phyloP scores from a whole-genome alignment of 202 grass and related monocot genomes.

The Carex sylvatica region DNA sequence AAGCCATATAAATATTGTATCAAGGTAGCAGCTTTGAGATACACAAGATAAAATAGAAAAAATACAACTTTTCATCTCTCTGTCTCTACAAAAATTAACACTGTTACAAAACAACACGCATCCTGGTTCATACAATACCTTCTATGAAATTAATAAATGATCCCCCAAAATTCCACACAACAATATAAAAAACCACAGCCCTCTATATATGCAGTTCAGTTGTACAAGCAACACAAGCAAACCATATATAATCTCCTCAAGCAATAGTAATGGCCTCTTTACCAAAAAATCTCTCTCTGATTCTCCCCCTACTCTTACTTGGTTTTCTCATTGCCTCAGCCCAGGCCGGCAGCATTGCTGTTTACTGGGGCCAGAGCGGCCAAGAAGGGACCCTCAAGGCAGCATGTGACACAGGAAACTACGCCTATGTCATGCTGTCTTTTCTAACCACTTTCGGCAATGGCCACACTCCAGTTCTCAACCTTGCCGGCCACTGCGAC shows the following conservation, averaged over 20 bases:
- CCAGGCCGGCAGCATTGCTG: conserved; percentile 41
- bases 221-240: no score
- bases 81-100: no score
- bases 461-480: conserved; percentile 58
- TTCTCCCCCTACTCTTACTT: conserved; percentile 35
- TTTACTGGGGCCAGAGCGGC: conserved; percentile 78
- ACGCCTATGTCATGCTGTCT: conserved; percentile 57
- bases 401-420: conserved; percentile 62
- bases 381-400: conserved; percentile 49
- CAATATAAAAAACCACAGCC: background rate
- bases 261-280: conserved; percentile 25
- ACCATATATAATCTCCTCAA: background rate
- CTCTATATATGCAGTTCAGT: conserved; percentile 6
- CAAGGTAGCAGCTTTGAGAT: no score
- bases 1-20: no score
- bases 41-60: no score
- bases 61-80: no score
- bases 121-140: background rate
- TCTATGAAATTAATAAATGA: background rate
- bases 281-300: conserved; percentile 18
- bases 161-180: no score
- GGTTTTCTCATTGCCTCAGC: conserved; percentile 17
- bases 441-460: conserved; percentile 82
- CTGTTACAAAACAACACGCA: no score
- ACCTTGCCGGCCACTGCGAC: conserved; percentile 82